Base-by-base conservation (phyloP, 140 eudicot species). In the Flaveria floridana region DNA sequence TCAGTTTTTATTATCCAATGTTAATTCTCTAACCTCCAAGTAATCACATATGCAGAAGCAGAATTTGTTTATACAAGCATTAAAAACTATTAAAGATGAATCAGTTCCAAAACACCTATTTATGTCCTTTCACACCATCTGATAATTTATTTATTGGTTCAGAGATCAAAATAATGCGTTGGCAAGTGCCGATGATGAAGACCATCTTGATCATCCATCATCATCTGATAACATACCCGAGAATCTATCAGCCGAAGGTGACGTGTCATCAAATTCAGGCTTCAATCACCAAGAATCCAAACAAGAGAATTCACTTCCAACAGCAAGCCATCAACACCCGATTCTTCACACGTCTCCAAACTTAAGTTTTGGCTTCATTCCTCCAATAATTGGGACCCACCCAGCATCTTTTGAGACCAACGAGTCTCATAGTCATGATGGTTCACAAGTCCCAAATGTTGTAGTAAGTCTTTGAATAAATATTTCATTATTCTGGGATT, bases 361-460 rank as follows among this genome's bases (percentile, higher is more conserved):
- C 81, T 63, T 80, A 63, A 81, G 79, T 81, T 78, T 80, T 47
- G 91, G 89, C 65, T 59, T 84, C 62, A 41, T 87, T 87, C 96
- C 93, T 51, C 86, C 93, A 67, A 74, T 84, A 74, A 53, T 76
- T 50, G 82, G 83, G 4, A 70, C 71, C 76, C 91, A 76, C 76
- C 65, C 78, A 59, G 61, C 89, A 10, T 83, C 86, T 23, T 78
- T 81, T 76, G 95, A 86, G 74, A 79, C 62, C 84, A 82, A 83
- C 4, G 97, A 92, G 19, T 78, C 87, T 71, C 92, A 84, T 65
- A 70, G 82, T 20, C 88, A 79, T 71, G 97, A 88, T 73, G 87
- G 69, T 84, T 79, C 89, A 76, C 86, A 83, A 34, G 80, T 73
- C 62, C 91, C 95, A 66, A 77, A 80, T 80, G 81, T 88, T 84